Evolutionary conservation across 2,329 filamentous ascomycete species (phyloP).

Genomic region (Penicillium concentricum): DNA sequence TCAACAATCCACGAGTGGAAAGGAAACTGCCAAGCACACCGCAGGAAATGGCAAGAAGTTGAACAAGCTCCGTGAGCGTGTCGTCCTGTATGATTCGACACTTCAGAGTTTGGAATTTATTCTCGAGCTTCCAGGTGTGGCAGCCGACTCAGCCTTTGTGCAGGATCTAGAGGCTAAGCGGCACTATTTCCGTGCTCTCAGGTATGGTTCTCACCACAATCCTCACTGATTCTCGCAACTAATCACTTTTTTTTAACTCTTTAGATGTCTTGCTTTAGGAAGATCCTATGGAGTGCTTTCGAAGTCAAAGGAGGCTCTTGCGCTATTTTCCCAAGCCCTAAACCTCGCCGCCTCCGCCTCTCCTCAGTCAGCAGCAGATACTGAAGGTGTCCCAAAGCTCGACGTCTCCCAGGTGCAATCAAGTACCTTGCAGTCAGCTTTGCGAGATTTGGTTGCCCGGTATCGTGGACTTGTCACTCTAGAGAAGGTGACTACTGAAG

Average conservation of each 20-base stretch:
- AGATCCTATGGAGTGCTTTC: constrained; percentile 76
- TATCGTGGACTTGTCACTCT: constrained; percentile 85
- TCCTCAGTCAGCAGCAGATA: constrained; percentile 43
- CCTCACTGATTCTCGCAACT: constrained; percentile 12
- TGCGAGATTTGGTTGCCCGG: constrained; percentile 72
- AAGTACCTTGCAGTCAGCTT: constrained; percentile 58
- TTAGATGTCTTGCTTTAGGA: constrained; percentile 76
- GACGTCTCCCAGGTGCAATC: constrained; percentile 62
- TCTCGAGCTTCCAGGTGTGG: constrained; percentile 84
- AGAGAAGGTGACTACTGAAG: constrained; percentile 58
- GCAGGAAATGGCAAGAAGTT: constrained; percentile 73
- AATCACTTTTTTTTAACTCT: constrained; percentile 1
- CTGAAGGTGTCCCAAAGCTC: constrained; percentile 62
- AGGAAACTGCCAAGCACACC: constrained; percentile 53
- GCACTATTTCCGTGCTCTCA: constrained; percentile 83
- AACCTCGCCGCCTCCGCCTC: constrained; percentile 57
- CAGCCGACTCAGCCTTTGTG: constrained; percentile 74
- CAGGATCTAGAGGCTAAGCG: constrained; percentile 74
- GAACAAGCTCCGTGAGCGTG: constrained; percentile 77
- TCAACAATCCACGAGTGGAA: constrained; percentile 50
- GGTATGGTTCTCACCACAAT: constrained; percentile 53
- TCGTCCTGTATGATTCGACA: constrained; percentile 86
- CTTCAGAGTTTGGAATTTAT: constrained; percentile 88
- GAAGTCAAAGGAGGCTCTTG: constrained; percentile 76
- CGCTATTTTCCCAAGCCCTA: constrained; percentile 72